Evolutionary conservation across 2,329 filamentous ascomycete species (phyloP).

Genomic region (Venturia carpophila): DNA sequence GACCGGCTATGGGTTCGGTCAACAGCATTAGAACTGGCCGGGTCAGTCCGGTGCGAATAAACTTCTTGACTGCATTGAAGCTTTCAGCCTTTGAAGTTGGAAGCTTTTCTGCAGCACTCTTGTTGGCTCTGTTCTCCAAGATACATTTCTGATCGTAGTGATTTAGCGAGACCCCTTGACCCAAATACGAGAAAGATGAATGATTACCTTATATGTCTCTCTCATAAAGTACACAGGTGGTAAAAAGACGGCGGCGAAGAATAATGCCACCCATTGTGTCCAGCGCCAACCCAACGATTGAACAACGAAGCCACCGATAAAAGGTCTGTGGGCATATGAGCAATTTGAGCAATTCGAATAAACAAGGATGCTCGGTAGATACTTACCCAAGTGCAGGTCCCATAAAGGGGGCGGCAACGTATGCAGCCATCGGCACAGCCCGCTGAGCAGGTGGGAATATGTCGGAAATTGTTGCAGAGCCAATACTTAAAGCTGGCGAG

Average conservation of each 20-base stretch:
- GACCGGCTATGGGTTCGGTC: slow-evolving; percentile 30
- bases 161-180: neutral
- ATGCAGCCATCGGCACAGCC: slow-evolving; percentile 30
- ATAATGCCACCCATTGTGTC: slow-evolving; percentile 38
- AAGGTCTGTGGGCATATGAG: slow-evolving; percentile 24
- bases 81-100: slow-evolving; percentile 18
- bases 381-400: slow-evolving; percentile 32
- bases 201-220: slow-evolving; percentile 49
- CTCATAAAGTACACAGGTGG: slow-evolving; percentile 36
- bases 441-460: slow-evolving; percentile 29
- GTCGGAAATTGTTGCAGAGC: slow-evolving; percentile 36
- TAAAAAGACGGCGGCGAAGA: slow-evolving; percentile 33
- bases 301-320: slow-evolving; percentile 38
- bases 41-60: slow-evolving; percentile 32
- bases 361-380: slow-evolving; percentile 3
- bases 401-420: slow-evolving; percentile 35
- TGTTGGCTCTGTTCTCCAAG: slow-evolving; percentile 32
- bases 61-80: slow-evolving; percentile 27
- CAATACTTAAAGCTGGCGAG: slow-evolving; percentile 33
- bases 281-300: slow-evolving; percentile 37
- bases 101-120: slow-evolving; percentile 22
- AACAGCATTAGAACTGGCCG: slow-evolving; percentile 43
- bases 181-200: slow-evolving; percentile 22
- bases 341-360: neutral
- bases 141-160: neutral